These are phyloP conservation scores for Xylaria sp. DNA, from an alignment of 2,329 filamentous ascomycete genomes.

Conservation along the genomic window DNA sequence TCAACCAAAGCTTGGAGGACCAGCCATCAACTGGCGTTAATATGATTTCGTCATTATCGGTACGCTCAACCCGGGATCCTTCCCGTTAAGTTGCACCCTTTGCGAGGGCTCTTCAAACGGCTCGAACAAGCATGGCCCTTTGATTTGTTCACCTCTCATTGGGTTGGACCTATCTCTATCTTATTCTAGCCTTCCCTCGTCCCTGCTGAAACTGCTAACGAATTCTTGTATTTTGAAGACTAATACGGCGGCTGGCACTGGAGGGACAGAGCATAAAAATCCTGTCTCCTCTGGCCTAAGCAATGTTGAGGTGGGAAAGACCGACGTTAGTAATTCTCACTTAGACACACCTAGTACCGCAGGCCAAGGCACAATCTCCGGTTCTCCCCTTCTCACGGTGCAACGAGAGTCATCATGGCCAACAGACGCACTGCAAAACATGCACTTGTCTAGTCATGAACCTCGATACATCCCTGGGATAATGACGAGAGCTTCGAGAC, in stretches of 20 bases:
- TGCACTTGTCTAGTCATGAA: slow-evolving; percentile 67
- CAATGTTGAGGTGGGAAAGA: slow-evolving; percentile 25
- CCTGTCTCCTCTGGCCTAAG: slow-evolving; percentile 28
- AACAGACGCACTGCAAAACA: slow-evolving; percentile 54
- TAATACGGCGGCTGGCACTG: slow-evolving; percentile 45
- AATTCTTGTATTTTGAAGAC: slow-evolving; percentile 47
- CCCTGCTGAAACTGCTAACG: slow-evolving; percentile 3
- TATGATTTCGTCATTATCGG: slow-evolving; percentile 43
- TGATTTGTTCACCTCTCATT: neutral
- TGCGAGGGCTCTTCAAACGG: neutral
- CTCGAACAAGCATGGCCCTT: neutral
- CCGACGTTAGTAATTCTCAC: slow-evolving; percentile 34
- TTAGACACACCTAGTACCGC: slow-evolving; percentile 33
- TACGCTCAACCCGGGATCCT: slow-evolving; percentile 13
- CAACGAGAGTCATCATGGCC: slow-evolving; percentile 52
- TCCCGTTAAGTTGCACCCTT: neutral
- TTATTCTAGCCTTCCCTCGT: neutral
- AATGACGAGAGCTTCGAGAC: slow-evolving; percentile 63
- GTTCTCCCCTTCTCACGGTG: slow-evolving; percentile 38
- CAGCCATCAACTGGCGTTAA: slow-evolving; percentile 31
- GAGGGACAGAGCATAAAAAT: slow-evolving; percentile 31
- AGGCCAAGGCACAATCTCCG: slow-evolving; percentile 24
- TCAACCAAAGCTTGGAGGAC: slow-evolving; percentile 42
- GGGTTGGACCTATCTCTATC: neutral
- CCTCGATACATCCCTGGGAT: slow-evolving; percentile 79